Evolutionary conservation across 305 asterid species (phyloP).

Genomic region (Fraxinus xanthoxyloides): DNA sequence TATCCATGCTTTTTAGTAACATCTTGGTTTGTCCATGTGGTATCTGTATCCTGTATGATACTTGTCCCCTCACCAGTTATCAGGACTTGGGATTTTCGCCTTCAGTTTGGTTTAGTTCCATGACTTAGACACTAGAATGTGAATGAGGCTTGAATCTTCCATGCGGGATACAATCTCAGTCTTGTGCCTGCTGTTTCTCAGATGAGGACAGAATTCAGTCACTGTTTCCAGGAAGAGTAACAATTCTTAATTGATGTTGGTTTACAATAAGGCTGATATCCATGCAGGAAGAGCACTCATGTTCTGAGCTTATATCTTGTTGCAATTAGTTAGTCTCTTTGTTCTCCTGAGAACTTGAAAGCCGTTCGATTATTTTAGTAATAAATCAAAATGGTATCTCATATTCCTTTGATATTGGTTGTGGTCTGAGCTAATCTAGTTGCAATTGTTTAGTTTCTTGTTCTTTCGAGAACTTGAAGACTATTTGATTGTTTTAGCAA

Average conservation of each 20-base stretch:
- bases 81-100: background rate
- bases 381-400: background rate
- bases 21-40: background rate
- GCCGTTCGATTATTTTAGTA: background rate
- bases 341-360: background rate
- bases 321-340: background rate
- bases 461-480: conserved; percentile 3
- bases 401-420: background rate
- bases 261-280: background rate
- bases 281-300: background rate
- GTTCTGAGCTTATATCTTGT: background rate
- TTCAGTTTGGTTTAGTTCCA: background rate
- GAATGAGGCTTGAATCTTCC: background rate
- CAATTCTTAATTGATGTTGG: background rate
- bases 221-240: background rate
- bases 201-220: background rate
- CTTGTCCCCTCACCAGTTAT: background rate
- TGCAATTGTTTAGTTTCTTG: background rate
- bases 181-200: conserved; percentile 1
- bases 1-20: background rate
- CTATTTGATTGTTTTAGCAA: conserved; percentile 10
- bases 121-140: background rate
- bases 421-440: background rate
- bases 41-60: background rate
- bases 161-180: background rate